phyloP scores from a whole-genome alignment of 257 asterid species.

The Paulownia fortunei region DNA sequence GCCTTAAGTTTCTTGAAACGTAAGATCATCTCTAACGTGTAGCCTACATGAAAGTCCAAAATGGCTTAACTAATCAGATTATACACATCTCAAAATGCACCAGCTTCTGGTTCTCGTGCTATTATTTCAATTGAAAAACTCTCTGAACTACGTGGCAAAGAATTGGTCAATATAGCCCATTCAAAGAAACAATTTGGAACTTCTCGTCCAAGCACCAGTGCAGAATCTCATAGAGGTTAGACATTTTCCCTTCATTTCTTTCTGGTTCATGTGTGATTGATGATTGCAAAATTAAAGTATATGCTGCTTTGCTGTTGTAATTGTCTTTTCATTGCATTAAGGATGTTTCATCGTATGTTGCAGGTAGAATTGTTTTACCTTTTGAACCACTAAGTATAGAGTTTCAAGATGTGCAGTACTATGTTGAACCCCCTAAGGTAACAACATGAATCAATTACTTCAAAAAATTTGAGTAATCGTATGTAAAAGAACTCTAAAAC shows the following conservation, averaged over 20 bases:
- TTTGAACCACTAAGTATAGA: conserved; percentile 54
- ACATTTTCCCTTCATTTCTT: not conserved
- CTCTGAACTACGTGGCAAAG: conserved; percentile 45
- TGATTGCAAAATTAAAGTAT: not conserved
- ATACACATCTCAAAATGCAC: conserved; percentile 18
- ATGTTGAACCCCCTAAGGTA: conserved; percentile 58
- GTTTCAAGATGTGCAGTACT: conserved; percentile 61
- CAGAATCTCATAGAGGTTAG: conserved; percentile 41
- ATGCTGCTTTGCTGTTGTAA: not conserved
- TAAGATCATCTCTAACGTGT: conserved; percentile 35
- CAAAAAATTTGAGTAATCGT: not conserved
- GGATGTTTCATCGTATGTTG: not conserved
- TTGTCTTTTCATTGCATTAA: conserved; percentile 22
- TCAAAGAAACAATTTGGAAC: conserved; percentile 17
- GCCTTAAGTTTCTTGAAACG: too few relatives aligned
- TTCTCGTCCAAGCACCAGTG: conserved; percentile 26
- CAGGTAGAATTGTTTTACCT: conserved; percentile 51
- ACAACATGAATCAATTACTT: conserved; percentile 2
- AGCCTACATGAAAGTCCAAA: not conserved
- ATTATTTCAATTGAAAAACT: conserved; percentile 63
- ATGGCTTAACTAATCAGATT: not conserved
- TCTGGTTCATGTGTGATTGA: not conserved
- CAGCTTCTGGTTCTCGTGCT: conserved; percentile 76
- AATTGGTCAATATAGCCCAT: conserved; percentile 19
- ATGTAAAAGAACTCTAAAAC: not conserved